These are phyloP conservation scores for Hawksworthiomyces lignivorus DNA, from an alignment of 2,329 filamentous ascomycete species.

Conservation along the genomic window DNA sequence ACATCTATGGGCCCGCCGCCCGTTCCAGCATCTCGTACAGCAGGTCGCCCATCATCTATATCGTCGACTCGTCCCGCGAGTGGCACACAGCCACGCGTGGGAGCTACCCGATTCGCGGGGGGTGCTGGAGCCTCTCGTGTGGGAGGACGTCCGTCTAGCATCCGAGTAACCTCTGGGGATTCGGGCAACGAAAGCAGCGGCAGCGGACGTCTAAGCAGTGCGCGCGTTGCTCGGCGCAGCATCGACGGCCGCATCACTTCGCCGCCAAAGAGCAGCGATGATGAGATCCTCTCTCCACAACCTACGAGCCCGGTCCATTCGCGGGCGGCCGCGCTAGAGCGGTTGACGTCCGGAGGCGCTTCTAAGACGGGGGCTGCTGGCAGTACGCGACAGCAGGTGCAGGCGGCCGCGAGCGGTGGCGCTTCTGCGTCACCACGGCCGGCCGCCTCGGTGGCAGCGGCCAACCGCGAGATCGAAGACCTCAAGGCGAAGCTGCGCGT, in stretches of 20 bases:
- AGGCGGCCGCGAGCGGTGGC: conserved; percentile 14
- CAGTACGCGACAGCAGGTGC: conserved; percentile 1
- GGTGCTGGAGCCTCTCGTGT: conserved; percentile 18
- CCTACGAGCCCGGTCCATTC: conserved; percentile 42
- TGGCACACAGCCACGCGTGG: conserved; percentile 10
- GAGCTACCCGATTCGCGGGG: conserved; percentile 14
- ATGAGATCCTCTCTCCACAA: conserved; percentile 41
- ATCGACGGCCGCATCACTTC: conserved; percentile 27
- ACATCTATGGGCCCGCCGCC: conserved; percentile 63
- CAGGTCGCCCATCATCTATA: conserved; percentile 37
- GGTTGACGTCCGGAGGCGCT: conserved; percentile 32
- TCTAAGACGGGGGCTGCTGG: conserved; percentile 9
- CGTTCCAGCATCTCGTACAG: conserved; percentile 34
- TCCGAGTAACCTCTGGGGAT: conserved; percentile 39
- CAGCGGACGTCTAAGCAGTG: conserved; percentile 19
- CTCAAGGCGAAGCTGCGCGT: conserved; percentile 80
- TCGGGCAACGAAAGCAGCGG: conserved; percentile 30
- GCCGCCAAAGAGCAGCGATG: conserved; percentile 39
- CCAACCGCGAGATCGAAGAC: conserved; percentile 69
- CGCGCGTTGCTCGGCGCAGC: conserved; percentile 26
- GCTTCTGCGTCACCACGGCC: conserved; percentile 23
- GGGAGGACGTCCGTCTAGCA: conserved; percentile 29
- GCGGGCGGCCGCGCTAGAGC: conserved; percentile 45
- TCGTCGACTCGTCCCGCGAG: conserved; percentile 22
- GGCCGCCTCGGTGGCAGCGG: conserved; percentile 28